Base-by-base conservation (phyloP, 176 grass and related monocot species). In the Oryza glaberrima region DNA sequence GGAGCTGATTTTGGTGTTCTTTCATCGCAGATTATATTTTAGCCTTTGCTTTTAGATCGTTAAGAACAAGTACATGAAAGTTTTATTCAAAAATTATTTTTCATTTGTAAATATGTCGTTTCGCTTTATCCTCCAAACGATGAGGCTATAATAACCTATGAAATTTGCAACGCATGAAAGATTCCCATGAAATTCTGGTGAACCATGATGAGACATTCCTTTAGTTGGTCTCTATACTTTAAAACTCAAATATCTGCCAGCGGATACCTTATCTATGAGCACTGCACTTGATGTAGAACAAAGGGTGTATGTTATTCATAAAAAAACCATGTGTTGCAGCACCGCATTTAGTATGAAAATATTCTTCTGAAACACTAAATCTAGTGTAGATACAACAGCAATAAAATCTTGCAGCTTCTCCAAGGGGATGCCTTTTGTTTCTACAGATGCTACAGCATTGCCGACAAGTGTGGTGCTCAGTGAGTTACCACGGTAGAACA, bases 351-450 rank as follows among this genome's bases (percentile, higher is more conserved):
- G 70, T 70, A 70, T 1, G 47, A 26, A 52, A 34, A 56, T 46
- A 41, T 70, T 81, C 67, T 81, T 81, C 78, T 36, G 6, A 70
- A 81, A 47, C 67, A 81, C 47, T 81, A 40, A 52, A 40, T 81
- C 47, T 70, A 56, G 32, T 81, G 6, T 41, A 17, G 47, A 81
- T 81, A 70, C 40, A 34, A 32, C 22, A 40, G 47, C 67, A 70
- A 56, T 48, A 70, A 25, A 25, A 17, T 70, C 67, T 70, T 11
- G 47, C 19, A 52, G 65, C 11, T 11, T 81, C 78, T 69, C 65
- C 65, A 70, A 9, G 69, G 66, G 19, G 19, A 11, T 70, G 9
- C 47, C 67, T 15, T 81, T 12, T 36, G 17, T 69, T 19, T 56
- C 52, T 56, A 56, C 0, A 35, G 66, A 68, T 68, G 66, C 16